A percentile compares a stretch with the other conserved stretches of the same genome.
Conservation (phyloP, 208 protist species). For the Trichomonas gallinae region DNA sequence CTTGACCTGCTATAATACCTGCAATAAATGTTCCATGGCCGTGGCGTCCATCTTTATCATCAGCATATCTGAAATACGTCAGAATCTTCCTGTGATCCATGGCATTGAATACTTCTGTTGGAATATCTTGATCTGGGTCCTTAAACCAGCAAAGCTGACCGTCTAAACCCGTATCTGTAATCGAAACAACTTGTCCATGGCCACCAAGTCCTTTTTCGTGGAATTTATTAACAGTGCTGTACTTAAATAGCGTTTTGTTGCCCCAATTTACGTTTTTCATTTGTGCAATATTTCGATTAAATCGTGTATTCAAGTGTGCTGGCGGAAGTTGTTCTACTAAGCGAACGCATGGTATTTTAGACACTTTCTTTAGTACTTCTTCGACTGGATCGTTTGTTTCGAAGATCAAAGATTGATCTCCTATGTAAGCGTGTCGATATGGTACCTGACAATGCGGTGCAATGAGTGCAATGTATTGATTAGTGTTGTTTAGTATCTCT, state of each 20-base stretch:
- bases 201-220: not conserved
- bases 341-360: not conserved
- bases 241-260: not conserved
- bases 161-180: not conserved
- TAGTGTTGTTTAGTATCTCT: not conserved
- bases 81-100: not conserved
- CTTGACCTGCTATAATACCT: not conserved
- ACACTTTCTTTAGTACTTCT: not conserved
- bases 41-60: not conserved
- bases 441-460: not conserved
- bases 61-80: not conserved
- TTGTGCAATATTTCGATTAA: not conserved
- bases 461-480: not conserved
- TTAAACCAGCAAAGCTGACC: not conserved
- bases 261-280: not conserved
- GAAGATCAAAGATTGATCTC: not conserved
- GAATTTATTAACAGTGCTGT: not conserved
- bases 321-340: not conserved
- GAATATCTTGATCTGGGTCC: not conserved
- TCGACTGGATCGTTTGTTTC: not conserved
- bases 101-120: not conserved
- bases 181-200: not conserved
- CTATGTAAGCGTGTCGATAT: not conserved
- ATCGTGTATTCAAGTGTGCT: not conserved
- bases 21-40: conserved; percentile 1